Evolutionary conservation across 2,329 filamentous ascomycete genomes (phyloP), one percentile per base, ranked within the genome.

Genomic region (Grosmannia huntii): DNA sequence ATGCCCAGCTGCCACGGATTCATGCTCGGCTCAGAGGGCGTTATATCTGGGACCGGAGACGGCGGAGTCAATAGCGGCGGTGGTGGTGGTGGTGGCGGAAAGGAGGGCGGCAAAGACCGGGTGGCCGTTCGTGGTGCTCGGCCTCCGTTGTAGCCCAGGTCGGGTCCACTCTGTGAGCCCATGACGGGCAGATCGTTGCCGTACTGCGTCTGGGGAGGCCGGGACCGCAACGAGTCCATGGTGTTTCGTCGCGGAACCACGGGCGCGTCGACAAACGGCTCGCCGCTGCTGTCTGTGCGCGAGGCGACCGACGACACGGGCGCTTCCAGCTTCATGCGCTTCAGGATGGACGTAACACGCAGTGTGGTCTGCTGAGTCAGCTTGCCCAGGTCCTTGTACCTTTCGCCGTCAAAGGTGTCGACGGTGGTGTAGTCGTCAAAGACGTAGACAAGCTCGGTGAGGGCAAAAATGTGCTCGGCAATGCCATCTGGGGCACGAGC

Each of bases 401-500:
- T 78, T 21, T 70, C 71, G 28, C 69, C 66, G n/a, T 81, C 76
- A 60, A 82, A 82, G 27, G 71, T 71, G 38, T 78, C 74, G 16
- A 68, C 63, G 55, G 79, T 75, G 60, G 76, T 67, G 62, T 71
- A 80, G 57, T 82, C 79, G 58, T 83, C 80, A 62, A 83, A 81
- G 56, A 78, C 79, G 73, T 78, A 83, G 7, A 82, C 67, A 27
- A 80, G 64, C 53, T 77, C 73, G 59, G 72, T 76, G 48, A 83
- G 69, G 58, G 76, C 71, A 21, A 71, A 69, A 52, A 78, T 72
- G 59, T 73, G 75, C 51, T 72, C 67, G 57, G 76, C 73, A 56
- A 83, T 78, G 38, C 76, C 76, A 58, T 77, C 79, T 81, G 53
- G 28, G 28, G 28, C 28, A 7, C 28, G 28, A 7, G 28, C 28